Conservation (phyloP, 139 green algal species). For the Coelastrella sp. region DNA sequence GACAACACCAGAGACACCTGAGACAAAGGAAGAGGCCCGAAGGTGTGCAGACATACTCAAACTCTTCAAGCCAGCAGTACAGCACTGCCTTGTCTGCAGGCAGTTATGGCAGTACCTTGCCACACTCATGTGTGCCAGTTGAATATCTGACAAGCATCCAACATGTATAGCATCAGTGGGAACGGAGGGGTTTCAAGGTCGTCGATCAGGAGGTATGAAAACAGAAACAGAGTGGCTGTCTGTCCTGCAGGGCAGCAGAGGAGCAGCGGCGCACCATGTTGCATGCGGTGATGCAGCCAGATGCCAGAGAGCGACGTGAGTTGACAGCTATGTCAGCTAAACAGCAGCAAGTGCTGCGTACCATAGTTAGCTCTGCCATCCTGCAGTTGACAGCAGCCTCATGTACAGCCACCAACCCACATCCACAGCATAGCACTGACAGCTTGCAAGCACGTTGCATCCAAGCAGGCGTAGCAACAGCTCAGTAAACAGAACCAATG, state of each 20-base stretch:
- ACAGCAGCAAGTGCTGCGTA: no score
- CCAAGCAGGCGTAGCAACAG: no score
- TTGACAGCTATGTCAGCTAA: no score
- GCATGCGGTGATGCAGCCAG: conserved; percentile 75
- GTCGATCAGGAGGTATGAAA: not conserved
- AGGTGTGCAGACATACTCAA: not conserved
- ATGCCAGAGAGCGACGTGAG: conserved; percentile 85
- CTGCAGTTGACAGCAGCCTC: no score
- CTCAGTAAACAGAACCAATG: no score
- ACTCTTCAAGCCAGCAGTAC: not conserved
- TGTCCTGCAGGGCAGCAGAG: conserved; percentile 67
- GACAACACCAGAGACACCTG: not conserved
- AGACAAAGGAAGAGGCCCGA: conserved; percentile 22
- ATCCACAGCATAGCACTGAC: no score
- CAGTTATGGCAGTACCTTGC: not conserved
- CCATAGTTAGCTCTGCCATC: no score
- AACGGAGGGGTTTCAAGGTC: not conserved
- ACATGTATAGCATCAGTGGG: not conserved
- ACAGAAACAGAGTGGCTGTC: not conserved
- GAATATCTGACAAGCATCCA: not conserved
- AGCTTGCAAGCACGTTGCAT: no score
- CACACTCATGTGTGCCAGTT: not conserved
- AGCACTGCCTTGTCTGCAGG: not conserved
- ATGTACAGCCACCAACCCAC: no score
- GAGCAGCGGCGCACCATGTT: conserved; percentile 87